Conservation (phyloP, 1,284 basidiomycete species). For the Microbotryomycetes sp. region DNA sequence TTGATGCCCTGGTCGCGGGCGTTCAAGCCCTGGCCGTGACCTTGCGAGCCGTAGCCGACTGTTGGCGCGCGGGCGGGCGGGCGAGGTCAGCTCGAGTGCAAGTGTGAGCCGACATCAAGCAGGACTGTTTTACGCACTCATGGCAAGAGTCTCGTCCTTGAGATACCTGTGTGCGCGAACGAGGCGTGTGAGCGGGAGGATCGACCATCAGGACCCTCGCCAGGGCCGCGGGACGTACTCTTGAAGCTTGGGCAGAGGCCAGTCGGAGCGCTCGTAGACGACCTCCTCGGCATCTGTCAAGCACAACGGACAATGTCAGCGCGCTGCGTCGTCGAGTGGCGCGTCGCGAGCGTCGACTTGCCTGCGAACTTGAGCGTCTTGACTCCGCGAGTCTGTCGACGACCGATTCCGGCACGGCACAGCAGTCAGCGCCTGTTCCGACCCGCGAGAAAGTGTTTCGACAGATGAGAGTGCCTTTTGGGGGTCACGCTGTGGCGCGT, state of each 20-base stretch:
- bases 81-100: constrained; percentile 9
- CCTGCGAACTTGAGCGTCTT: constrained; percentile 99
- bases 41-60: constrained; percentile 91
- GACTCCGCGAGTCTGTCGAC: constrained; percentile 50
- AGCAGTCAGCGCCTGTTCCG: not conserved
- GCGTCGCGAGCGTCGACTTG: constrained; percentile 48
- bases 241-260: constrained; percentile 95
- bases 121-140: constrained; percentile 46
- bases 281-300: constrained; percentile 50
- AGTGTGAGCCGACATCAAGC: not conserved
- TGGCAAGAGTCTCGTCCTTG: constrained; percentile 97
- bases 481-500: no score
- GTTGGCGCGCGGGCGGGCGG: no score
- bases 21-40: constrained; percentile 94
- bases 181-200: not conserved
- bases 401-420: not conserved
- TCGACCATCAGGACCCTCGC: not conserved
- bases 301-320: not conserved
- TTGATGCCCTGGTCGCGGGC: constrained; percentile 98
- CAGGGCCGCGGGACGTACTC: constrained; percentile 48
- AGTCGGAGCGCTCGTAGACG: constrained; percentile 85
- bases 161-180: constrained; percentile 55
- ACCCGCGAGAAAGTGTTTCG: not conserved
- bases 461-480: no score
- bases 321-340: not conserved